Base-by-base conservation (phyloP, 345 rosid species). In the Populus alba region DNA sequence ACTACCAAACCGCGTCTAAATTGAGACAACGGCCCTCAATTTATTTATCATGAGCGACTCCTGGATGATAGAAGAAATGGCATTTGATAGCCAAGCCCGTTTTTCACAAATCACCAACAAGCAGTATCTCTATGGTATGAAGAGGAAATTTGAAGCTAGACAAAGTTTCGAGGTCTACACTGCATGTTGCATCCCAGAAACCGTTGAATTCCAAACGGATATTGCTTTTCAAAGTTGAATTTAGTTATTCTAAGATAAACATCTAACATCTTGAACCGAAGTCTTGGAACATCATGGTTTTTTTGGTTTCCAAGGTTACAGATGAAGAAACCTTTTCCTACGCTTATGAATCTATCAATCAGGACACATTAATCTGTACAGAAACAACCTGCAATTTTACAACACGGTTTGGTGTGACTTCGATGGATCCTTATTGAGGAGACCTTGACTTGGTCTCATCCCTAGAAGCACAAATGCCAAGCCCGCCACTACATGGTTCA, bases 301-400 rank as follows among this genome's bases (percentile, higher is more conserved):
- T n/a, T 16, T 57, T 61, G 73, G 79, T 75, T 80, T 75, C 76
- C 68, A 78, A 67, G 78, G 72, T 71, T 25, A 78, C 83, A 66
- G 74, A 70, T 74, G 75, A 83, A 51, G 75, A 83, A 51, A 74
- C 76, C 38, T 65, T 72, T 68, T 61, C 62, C 68, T 61, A n/a
- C 3, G 15, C 69, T 62, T 63, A 8, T 68, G 71, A 55, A 75
- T 49, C 86, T 83, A 86, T 43, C 23, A 79, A 66, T 77, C 72
- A 77, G 78, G 65, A 70, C 79, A 49, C 80, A 73, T 73, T 78
- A 68, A 80, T 78, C 83, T 84, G 80, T 87, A 87, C 89, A 87
- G 71, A 39, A 82, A 76, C 80, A 70, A n/a, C 74, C 84, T 80
- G 69, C 70, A 70, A 57, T 70, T 72, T 69, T 69, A 75, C 72